A percentile compares a stretch with the other conserved stretches of the same genome.
Conservation (phyloP, 163 green algal genomes). For the Scenedesmus sp. region DNA sequence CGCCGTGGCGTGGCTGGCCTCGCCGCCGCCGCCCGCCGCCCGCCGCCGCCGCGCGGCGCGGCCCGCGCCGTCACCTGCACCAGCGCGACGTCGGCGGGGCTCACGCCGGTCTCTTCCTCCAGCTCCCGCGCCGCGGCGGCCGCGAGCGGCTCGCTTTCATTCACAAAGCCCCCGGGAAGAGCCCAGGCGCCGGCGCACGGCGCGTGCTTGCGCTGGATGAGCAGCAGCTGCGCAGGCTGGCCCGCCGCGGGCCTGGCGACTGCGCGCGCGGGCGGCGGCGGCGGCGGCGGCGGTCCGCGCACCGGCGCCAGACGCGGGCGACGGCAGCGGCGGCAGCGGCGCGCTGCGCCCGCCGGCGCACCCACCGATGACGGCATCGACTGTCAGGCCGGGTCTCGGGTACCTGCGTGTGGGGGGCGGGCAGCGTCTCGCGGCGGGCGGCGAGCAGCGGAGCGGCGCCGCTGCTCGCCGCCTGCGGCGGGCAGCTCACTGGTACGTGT, state of each 20-base stretch:
- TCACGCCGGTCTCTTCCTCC: slow-evolving; percentile 87
- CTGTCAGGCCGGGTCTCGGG: slow-evolving; percentile 80
- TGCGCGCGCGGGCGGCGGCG: background rate
- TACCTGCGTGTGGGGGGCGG: slow-evolving; percentile 55
- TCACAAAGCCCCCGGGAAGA: slow-evolving; percentile 91
- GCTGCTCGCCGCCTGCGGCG: too few species aligned
- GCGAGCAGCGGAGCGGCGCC: too few species aligned
- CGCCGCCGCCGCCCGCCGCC: too few species aligned
- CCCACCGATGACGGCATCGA: slow-evolving; percentile 75
- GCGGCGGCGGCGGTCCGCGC: background rate
- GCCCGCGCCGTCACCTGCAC: slow-evolving; percentile 15
- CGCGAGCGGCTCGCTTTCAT: slow-evolving; percentile 81
- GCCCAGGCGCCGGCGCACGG: slow-evolving; percentile 80
- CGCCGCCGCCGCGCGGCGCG: too few species aligned
- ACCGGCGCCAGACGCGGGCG: background rate
- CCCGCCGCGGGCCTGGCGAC: slow-evolving; percentile 54
- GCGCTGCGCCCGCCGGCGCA: too few species aligned
- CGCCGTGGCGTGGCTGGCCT: too few species aligned
- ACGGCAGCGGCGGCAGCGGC: too few species aligned
- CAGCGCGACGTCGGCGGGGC: slow-evolving; percentile 49
- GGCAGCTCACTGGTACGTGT: too few species aligned
- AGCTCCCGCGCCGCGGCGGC: slow-evolving; percentile 82
- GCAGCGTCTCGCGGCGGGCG: background rate
- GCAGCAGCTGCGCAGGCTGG: slow-evolving; percentile 68
- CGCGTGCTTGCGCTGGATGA: slow-evolving; percentile 82